Percentiles rank a stretch among this genome's conserved stretches.
Conservation (phyloP, 192 early-diverging fungal species). For the Gamsiella multidivaricata region DNA sequence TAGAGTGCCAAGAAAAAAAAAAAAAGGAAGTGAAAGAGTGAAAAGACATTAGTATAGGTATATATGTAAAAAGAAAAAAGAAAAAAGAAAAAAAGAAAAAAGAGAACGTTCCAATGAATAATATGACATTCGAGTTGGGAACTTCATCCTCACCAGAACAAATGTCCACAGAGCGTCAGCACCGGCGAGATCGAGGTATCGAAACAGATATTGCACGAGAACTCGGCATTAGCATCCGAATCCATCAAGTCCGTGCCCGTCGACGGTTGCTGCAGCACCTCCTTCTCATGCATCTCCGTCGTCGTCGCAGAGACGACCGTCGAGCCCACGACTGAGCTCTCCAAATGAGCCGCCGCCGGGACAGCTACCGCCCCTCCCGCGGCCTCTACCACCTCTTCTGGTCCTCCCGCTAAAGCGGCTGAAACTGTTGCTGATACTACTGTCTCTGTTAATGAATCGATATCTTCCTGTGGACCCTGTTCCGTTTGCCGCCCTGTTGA, state of each 20-base stretch:
- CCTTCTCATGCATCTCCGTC: not conserved
- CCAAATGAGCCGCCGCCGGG: too few species aligned
- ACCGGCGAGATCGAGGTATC: constrained; percentile 82
- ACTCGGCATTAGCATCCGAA: constrained; percentile 36
- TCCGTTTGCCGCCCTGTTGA: not conserved
- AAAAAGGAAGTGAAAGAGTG: not conserved
- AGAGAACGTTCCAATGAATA: not conserved
- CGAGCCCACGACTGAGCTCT: too few species aligned
- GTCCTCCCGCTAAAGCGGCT: not conserved
- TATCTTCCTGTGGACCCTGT: not conserved
- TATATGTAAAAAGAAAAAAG: not conserved
- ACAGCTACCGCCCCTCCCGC: not conserved
- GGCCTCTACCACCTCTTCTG: not conserved
- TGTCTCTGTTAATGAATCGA: not conserved
- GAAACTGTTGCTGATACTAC: not conserved
- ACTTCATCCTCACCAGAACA: constrained; percentile 82
- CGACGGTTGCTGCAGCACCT: not conserved
- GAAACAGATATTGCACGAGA: constrained; percentile 66
- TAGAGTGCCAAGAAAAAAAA: not conserved
- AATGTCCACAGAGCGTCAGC: constrained; percentile 81
- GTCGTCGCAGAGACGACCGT: too few species aligned
- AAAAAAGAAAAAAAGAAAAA: constrained; percentile 3
- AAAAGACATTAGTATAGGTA: not conserved
- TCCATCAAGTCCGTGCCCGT: not conserved
- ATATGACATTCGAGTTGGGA: too few species aligned